Base-by-base conservation (phyloP, 768 basidiomycete genomes). In the Boletus patriciae region DNA sequence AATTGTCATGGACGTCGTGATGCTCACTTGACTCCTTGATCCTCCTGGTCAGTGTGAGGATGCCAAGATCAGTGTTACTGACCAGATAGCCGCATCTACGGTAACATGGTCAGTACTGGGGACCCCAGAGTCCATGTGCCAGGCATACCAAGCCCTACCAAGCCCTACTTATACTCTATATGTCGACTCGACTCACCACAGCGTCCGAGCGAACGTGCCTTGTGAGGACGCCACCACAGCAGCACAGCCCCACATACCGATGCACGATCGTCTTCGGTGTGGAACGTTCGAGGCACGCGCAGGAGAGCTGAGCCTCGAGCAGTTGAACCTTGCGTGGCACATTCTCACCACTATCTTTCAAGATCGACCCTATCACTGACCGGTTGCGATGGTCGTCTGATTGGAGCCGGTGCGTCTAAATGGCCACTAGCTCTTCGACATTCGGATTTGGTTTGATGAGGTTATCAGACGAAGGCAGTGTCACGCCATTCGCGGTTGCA, bases 281-380 rank as follows among this genome's bases (percentile, higher is more conserved):
- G n/a, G 19, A 53, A 45, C 51, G 52, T 55, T 43, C 52, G 31
- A 47, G 55, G 55, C 6, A 52, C 55, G 15, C 23, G 12, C 8
- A 15, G 27, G 40, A 43, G 21, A 47, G 31, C 13, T 10, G 21
- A 36, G 3, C 13, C 12, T 18, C 6, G 7, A 18, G 23, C 19
- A 47, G 15, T 11, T 18, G 15, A 10, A 37, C n/a, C 10, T 42
- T 5, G 15, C 18, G 27, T 42, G 6, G 15, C 12, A 34, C 11
- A 18, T 34, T 46, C 47, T 36, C 31, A 44, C 23, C 36, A 18
- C 47, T 11, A 25, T 34, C 27, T 38, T 49, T 43, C 9, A 19
- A 18, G 25, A 21, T 19, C 11, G 4, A 6, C n/a, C 38, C 8
- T 9, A 4, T 29, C n/a, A 18, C 13, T 33, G 40, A 23, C 19